Evolutionary conservation across 1,284 basidiomycete genomes (phyloP), one percentile per base, ranked within the genome.

Genomic region (Ustilago trichophora): DNA sequence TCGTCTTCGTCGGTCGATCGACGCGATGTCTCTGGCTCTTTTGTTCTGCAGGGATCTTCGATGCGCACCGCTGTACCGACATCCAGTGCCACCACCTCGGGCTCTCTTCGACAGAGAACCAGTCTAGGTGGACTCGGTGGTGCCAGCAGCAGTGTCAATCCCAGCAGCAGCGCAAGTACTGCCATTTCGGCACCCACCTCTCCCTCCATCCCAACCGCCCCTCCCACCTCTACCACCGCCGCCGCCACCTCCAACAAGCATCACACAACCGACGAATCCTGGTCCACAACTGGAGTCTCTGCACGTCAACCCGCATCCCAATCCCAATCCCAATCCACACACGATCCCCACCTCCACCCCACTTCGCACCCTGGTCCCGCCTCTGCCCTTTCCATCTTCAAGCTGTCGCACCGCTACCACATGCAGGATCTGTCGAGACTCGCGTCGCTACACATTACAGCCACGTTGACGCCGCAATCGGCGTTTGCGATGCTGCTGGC

Each of bases 291-390:
- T n/a, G n/a, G n/a, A n/a, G n/a, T n/a, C n/a, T n/a, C n/a, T n/a
- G n/a, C n/a, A n/a, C n/a, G n/a, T n/a, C n/a, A n/a, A n/a, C n/a
- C n/a, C n/a, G n/a, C n/a, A n/a, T n/a, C n/a, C n/a, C n/a, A n/a
- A n/a, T n/a, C n/a, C n/a, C n/a, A n/a, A 10, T 19, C 22, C 16
- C 9, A 38, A 25, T 24, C 33, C 32, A 18, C 46, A 6, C 31
- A 19, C 15, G 91, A 93, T 73, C 90, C 90, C 3, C 90, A 93
- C 81, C 80, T 84, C 1, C 91, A 92, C 75, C 91, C 90, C 2
- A 87, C 88, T 3, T 75, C 85, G 3, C 88, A 89, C 7, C 72
- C 72, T 2, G 60, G 65, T 5, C 68, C 69, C 3, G 74, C 72
- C 1, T 67, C 68, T 0, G 89, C 90, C 1, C 82, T 93, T 27